A percentile compares a stretch with the other conserved stretches of the same genome.
Evolutionary conservation across 2,329 filamentous ascomycete genomes (phyloP).

Genomic region (Aspergillus felis): DNA sequence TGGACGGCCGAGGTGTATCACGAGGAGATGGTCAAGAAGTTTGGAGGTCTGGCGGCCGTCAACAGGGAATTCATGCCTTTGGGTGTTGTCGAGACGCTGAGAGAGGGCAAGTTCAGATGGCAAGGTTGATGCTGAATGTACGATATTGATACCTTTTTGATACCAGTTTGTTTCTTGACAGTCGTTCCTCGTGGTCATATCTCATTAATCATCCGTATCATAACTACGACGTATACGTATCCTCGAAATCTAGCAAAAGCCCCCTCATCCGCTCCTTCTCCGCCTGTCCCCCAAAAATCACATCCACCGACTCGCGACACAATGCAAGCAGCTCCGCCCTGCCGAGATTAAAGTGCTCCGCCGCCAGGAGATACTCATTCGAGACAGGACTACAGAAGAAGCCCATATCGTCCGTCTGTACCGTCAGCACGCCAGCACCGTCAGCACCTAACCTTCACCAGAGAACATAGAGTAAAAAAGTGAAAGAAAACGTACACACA

Average conservation of each 20-base stretch:
- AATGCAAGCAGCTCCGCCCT: slow-evolving; percentile 50
- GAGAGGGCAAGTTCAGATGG: slow-evolving; percentile 40
- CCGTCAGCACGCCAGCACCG: slow-evolving; percentile 12
- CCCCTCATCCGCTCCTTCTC: slow-evolving; percentile 47
- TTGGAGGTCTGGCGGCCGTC: slow-evolving; percentile 39
- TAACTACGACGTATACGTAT: not conserved
- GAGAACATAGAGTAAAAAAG: slow-evolving; percentile 2
- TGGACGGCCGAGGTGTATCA: slow-evolving; percentile 42
- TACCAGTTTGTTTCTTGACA: not conserved
- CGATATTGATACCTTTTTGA: not conserved
- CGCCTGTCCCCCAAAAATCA: slow-evolving; percentile 62
- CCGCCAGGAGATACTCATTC: slow-evolving; percentile 71
- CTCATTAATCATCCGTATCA: not conserved
- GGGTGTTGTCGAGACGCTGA: slow-evolving; percentile 41
- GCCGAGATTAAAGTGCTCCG: slow-evolving; percentile 62
- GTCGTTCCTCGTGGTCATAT: not conserved
- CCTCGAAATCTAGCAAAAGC: slow-evolving; percentile 22
- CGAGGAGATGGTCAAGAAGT: slow-evolving; percentile 37
- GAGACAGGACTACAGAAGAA: slow-evolving; percentile 74
- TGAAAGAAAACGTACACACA: slow-evolving; percentile 57
- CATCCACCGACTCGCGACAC: slow-evolving; percentile 58
- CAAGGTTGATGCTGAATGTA: slow-evolving; percentile 26
- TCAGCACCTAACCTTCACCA: not conserved
- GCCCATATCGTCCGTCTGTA: slow-evolving; percentile 78
- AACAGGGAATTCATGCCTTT: slow-evolving; percentile 40